A percentile compares a stretch with the other conserved stretches of the same genome.
phyloP scores from a whole-genome alignment of 176 grass and related monocot species.

The Oryza meyeriana region DNA sequence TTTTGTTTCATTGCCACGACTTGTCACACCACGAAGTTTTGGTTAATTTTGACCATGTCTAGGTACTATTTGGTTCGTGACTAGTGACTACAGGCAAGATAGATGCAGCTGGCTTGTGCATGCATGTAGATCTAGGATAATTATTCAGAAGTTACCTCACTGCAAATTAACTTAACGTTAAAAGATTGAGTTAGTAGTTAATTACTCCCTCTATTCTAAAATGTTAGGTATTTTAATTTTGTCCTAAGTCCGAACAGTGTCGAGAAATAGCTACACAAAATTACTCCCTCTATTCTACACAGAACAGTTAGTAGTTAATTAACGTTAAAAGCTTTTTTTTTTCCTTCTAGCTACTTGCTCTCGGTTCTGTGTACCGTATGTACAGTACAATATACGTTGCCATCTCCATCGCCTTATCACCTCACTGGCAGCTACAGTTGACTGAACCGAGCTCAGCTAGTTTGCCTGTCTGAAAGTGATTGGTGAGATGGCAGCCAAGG shows the following conservation, averaged over 20 bases:
- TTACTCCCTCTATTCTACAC: no score
- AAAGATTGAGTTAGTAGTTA: not conserved
- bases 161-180: not conserved
- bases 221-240: no score
- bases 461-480: slow-evolving; percentile 16
- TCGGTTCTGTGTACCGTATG: not conserved
- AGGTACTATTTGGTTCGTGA: not conserved
- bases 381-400: not conserved
- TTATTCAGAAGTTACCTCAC: not conserved
- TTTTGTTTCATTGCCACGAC: not conserved
- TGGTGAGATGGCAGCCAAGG: not conserved
- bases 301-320: not conserved
- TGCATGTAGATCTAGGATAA: not conserved
- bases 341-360: not conserved
- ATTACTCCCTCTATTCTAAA: no score
- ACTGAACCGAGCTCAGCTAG: not conserved
- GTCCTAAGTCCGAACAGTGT: no score
- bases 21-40: not conserved
- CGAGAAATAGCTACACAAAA: no score
- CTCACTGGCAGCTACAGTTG: slow-evolving; percentile 33
- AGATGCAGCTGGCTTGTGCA: not conserved
- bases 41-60: not conserved
- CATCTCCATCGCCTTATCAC: not conserved
- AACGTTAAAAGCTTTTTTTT: no score
- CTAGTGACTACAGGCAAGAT: not conserved